Base-by-base conservation (phyloP, 805 yeast species). In the Metschnikowia amazonensis region DNA sequence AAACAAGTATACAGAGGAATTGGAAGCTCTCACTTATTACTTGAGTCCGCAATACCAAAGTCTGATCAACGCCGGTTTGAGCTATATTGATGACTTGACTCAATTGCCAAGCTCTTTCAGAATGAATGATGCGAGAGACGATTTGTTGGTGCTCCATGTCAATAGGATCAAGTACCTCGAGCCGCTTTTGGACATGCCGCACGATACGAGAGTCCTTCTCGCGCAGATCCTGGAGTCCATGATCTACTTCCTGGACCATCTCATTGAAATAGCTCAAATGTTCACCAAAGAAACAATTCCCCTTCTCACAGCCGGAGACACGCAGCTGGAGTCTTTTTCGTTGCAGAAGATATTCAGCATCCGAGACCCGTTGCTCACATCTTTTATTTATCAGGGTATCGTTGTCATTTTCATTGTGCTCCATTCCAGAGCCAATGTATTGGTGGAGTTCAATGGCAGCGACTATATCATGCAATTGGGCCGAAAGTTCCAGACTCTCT, bases 91-190 rank as follows among this genome's bases (percentile, higher is more conserved):
- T 43, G 58, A 56, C 21, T 39, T 47, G 27, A 48, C 56, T 2
- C 53, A 51, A 31, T 47, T 58, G 24, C 61, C 66, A 5, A 47
- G 59, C 9, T 51, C 53, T 13, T 50, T 65, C 16, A 66, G 62
- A 31, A 49, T 53, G 27, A 47, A 64, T 24, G 75, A 70, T 47
- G 63, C 77, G 2, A 52, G 74, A 21, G 59, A 65, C 28, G 82
- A 77, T 60, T 61, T 77, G 51, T 69, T 76, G 32, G 53, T 72
- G 23, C 58, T 77, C n/a, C 70, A 75, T 52, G 73, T 76, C 42
- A 77, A 76, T 49, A 60, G 77, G 44, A 77, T 80, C 21, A 77
- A 77, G 46, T 64, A 77, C 42, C 72, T 75, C 48, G 80, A 76
- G 50, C 80, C 79, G 24, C 77, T 77, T 51, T 64, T 76, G 61